Percentiles rank a stretch among this genome's conserved stretches.
Conservation (phyloP, 306 rosid genomes). For the Inga laurina region DNA sequence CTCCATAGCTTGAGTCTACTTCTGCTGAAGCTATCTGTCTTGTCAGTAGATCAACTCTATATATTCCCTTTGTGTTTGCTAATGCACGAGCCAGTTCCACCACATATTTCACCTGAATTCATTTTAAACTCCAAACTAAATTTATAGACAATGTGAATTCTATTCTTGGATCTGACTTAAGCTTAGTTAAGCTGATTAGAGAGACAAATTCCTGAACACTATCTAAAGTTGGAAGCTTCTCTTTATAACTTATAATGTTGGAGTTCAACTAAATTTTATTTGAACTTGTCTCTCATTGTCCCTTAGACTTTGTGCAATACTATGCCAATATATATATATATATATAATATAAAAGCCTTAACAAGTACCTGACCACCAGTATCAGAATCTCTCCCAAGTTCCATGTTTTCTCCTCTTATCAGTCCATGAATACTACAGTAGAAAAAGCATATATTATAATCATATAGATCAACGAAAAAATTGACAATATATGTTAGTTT, state of each 20-base stretch:
- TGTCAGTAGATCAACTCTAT: conserved; percentile 77
- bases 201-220: background rate
- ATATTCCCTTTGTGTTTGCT: conserved; percentile 71
- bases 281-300: background rate
- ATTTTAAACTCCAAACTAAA: background rate
- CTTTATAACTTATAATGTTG: background rate
- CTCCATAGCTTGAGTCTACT: conserved; percentile 71
- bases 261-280: background rate
- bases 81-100: conserved; percentile 82
- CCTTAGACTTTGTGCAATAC: background rate
- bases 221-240: background rate
- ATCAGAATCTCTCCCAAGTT: conserved; percentile 86
- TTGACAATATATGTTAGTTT: background rate
- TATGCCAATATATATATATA: background rate
- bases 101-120: conserved; percentile 68
- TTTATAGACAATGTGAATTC: background rate
- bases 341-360: background rate
- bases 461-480: background rate
- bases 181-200: background rate
- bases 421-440: conserved; percentile 67
- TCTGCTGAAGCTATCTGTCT: conserved; percentile 73
- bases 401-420: conserved; percentile 88
- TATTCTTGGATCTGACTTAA: background rate
- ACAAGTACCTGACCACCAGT: conserved; percentile 78
- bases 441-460: background rate